Conservation (phyloP, 495 filamentous ascomycete genomes). For the Hypoxylon cercidicola region DNA sequence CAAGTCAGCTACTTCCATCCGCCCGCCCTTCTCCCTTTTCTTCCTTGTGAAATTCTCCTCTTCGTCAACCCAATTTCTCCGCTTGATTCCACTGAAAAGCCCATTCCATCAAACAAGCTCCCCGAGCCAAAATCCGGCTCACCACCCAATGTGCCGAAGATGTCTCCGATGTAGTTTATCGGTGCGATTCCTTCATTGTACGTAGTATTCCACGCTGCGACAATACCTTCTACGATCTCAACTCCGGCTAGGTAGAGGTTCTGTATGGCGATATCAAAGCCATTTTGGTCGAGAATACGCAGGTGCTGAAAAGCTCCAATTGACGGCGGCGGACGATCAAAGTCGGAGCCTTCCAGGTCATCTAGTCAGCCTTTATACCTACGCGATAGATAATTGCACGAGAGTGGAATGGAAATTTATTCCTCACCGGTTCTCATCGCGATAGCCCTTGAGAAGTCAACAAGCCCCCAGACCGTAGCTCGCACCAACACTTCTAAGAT, state of each 20-base stretch:
- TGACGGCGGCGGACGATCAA: constrained; percentile 73
- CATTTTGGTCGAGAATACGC: constrained; percentile 66
- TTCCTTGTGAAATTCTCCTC: background rate
- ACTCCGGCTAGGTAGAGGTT: constrained; percentile 77
- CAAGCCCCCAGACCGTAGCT: constrained; percentile 60
- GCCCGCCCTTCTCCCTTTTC: constrained; percentile 10
- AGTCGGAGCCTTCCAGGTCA: constrained; percentile 64
- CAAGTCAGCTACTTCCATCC: constrained; percentile 22
- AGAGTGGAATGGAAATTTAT: background rate
- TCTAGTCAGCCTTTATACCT: constrained; percentile 2
- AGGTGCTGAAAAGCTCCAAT: constrained; percentile 65
- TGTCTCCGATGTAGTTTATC: constrained; percentile 77
- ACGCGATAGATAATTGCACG: background rate
- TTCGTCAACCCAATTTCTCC: constrained; percentile 4
- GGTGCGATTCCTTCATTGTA: constrained; percentile 69
- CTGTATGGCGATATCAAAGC: constrained; percentile 65
- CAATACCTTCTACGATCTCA: constrained; percentile 73
- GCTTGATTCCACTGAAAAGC: constrained; percentile 2
- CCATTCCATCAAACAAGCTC: constrained; percentile 44
- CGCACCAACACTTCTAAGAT: constrained; percentile 74
- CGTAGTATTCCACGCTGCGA: constrained; percentile 66
- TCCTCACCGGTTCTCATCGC: constrained; percentile 70
- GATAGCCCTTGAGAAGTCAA: constrained; percentile 75
- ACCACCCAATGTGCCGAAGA: constrained; percentile 74
- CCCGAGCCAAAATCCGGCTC: constrained; percentile 73